Conservation (phyloP, 495 filamentous ascomycete species). For the Trichocladium uniseriatum region DNA sequence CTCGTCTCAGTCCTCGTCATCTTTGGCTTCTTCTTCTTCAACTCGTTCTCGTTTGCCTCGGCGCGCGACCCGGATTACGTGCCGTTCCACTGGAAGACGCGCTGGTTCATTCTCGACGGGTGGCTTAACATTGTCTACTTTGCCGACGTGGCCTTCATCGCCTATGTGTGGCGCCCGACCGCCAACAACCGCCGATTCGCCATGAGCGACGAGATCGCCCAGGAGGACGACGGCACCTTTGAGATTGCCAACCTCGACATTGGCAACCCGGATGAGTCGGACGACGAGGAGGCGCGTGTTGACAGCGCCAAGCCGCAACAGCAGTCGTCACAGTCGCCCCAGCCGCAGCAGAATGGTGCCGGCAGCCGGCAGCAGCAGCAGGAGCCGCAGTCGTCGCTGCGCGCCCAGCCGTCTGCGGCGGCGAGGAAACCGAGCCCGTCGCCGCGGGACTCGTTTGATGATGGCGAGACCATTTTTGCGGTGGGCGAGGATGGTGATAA, state of each 20-base stretch:
- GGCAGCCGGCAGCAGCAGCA: neutral
- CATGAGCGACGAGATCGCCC: conserved; percentile 98
- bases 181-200: conserved; percentile 95
- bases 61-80: conserved; percentile 76
- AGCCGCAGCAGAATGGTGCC: conserved; percentile 5
- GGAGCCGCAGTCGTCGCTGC: neutral
- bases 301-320: conserved; percentile 24
- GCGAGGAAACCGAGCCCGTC: conserved; percentile 28
- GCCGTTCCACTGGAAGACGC: conserved; percentile 87
- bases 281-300: conserved; percentile 45
- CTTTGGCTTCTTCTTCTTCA: conserved; percentile 92
- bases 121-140: conserved; percentile 98
- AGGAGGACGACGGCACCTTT: conserved; percentile 93
- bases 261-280: conserved; percentile 61
- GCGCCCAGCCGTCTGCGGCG: conserved; percentile 4
- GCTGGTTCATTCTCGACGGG: conserved; percentile 96
- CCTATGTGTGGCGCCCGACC: conserved; percentile 96
- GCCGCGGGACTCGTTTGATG: conserved; percentile 66
- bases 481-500: conserved; percentile 80
- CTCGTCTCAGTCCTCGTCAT: conserved; percentile 86
- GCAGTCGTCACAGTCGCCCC: conserved; percentile 1
- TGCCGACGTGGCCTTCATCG: conserved; percentile 79
- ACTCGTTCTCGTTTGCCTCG: conserved; percentile 87
- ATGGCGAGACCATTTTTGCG: conserved; percentile 91
- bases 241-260: conserved; percentile 78